phyloP scores from a whole-genome alignment of 306 rosid species.

The Castanopsis chinensis region DNA sequence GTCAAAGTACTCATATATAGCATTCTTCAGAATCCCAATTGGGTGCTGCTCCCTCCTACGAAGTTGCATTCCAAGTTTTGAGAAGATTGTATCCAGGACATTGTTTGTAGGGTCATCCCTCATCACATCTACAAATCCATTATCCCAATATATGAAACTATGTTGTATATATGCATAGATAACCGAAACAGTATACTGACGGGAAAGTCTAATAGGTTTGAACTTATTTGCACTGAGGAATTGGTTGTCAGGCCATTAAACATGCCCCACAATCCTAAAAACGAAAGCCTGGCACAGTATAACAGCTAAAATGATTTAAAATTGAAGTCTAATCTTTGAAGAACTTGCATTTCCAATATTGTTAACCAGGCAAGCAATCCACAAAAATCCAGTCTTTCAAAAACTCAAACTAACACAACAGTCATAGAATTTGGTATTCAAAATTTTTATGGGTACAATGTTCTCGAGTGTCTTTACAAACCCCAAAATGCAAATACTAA shows the following conservation, averaged over 20 bases:
- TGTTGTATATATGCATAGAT: not conserved
- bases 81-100: slow-evolving; percentile 80
- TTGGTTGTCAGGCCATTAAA: not conserved
- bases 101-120: slow-evolving; percentile 91
- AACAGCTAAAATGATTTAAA: not conserved
- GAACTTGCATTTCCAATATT: not conserved
- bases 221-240: not conserved
- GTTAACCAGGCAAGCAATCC: not conserved
- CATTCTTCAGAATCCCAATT: slow-evolving; percentile 86
- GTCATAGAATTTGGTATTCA: not conserved
- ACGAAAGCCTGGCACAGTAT: not conserved
- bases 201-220: not conserved
- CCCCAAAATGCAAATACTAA: not conserved
- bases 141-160: slow-evolving; percentile 7
- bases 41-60: slow-evolving; percentile 90
- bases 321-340: not conserved
- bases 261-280: not conserved
- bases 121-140: slow-evolving; percentile 69
- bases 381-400: not conserved
- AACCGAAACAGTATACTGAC: slow-evolving; percentile 11
- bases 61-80: slow-evolving; percentile 90
- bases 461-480: not conserved
- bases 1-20: slow-evolving; percentile 74
- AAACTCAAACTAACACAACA: not conserved
- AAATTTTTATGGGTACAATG: not conserved